Conservation (phyloP, 2,329 filamentous ascomycete species). For the Nemania sp. region DNA sequence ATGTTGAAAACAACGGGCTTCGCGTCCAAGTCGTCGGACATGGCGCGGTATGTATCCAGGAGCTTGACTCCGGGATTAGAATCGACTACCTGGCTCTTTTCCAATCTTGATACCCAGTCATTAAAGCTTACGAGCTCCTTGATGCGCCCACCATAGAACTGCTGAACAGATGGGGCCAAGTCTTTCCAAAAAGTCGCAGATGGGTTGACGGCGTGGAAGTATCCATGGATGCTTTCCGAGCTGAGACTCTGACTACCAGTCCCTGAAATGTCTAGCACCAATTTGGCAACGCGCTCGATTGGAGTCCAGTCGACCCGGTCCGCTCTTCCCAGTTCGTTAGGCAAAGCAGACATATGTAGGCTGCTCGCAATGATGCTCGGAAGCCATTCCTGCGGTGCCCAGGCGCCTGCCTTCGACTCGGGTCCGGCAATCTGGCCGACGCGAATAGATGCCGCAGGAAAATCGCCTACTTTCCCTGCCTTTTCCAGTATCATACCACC, state of each 20-base stretch:
- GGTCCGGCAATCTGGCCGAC: constrained; percentile 53
- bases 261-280: constrained; percentile 50
- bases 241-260: constrained; percentile 23
- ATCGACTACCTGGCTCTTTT: constrained; percentile 38
- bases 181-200: constrained; percentile 43
- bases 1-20: background rate
- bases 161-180: constrained; percentile 45
- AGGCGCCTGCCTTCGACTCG: constrained; percentile 44
- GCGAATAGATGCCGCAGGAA: constrained; percentile 46
- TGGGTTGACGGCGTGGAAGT: constrained; percentile 56
- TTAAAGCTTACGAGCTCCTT: constrained; percentile 44
- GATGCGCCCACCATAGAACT: constrained; percentile 45
- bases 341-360: constrained; percentile 49
- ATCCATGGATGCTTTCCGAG: constrained; percentile 39
- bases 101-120: constrained; percentile 52
- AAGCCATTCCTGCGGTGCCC: constrained; percentile 61
- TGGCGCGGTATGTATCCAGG: constrained; percentile 50
- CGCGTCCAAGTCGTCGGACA: constrained; percentile 31
- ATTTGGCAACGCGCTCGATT: constrained; percentile 48
- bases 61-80: constrained; percentile 55
- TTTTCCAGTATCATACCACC: constrained; percentile 47
- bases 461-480: constrained; percentile 38
- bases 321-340: constrained; percentile 46
- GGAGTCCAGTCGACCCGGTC: constrained; percentile 57
- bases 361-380: constrained; percentile 54